Conservation (phyloP, 202 grass and related monocot genomes). For the Miscanthus sacchariflorus region DNA sequence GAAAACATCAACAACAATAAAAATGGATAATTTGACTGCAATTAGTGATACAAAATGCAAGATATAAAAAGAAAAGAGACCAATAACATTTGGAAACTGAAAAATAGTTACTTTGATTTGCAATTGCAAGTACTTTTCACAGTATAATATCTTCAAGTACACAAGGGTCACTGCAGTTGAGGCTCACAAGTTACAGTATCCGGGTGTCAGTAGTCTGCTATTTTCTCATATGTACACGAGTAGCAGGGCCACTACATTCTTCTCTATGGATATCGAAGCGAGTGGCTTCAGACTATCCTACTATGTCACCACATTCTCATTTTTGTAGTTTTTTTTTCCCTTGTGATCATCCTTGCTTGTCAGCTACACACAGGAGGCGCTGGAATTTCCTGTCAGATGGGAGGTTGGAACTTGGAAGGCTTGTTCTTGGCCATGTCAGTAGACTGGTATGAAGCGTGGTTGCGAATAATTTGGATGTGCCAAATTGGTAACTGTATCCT, state of each 20-base stretch:
- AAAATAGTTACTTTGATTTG: slow-evolving; percentile 13
- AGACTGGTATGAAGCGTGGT: slow-evolving; percentile 39
- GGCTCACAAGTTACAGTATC: slow-evolving; percentile 32
- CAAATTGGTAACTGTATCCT: neutral
- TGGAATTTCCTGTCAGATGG: slow-evolving; percentile 8
- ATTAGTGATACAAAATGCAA: neutral
- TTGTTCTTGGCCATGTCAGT: slow-evolving; percentile 43
- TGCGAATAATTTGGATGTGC: slow-evolving; percentile 21
- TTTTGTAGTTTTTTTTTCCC: neutral
- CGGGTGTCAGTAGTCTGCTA: slow-evolving; percentile 16
- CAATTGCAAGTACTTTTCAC: slow-evolving; percentile 18
- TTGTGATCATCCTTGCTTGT: slow-evolving; percentile 3
- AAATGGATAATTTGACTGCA: neutral
- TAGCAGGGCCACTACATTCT: slow-evolving; percentile 48
- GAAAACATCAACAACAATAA: neutral
- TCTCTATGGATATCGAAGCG: slow-evolving; percentile 43
- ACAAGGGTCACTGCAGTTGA: neutral
- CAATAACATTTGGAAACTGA: neutral
- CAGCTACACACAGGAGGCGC: neutral
- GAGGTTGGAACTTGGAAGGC: slow-evolving; percentile 3
- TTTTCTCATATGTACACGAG: slow-evolving; percentile 48
- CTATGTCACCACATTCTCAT: slow-evolving; percentile 42
- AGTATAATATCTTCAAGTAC: neutral
- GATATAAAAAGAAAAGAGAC: neutral
- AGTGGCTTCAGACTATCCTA: slow-evolving; percentile 55